Conservation (phyloP, 768 basidiomycete species). For the Tricholoma matsutake region DNA sequence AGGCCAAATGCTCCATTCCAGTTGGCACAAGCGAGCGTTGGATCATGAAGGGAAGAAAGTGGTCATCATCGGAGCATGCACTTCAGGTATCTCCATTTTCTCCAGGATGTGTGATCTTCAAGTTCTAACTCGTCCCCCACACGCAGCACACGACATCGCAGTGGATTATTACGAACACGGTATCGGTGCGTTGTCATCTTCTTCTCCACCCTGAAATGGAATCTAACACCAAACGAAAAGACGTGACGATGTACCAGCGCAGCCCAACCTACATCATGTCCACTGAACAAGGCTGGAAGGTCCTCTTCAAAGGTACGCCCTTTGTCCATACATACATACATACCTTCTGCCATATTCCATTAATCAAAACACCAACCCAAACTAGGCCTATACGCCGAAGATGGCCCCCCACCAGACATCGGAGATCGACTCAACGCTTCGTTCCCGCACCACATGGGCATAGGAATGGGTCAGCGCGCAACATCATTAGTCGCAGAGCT, state of each 20-base stretch:
- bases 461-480: slow-evolving; percentile 29
- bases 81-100: slow-evolving; percentile 36
- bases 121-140: neutral
- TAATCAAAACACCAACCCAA: neutral
- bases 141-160: slow-evolving; percentile 43
- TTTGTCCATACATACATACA: neutral
- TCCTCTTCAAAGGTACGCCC: slow-evolving; percentile 21
- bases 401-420: slow-evolving; percentile 44
- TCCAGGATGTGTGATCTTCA: neutral
- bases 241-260: slow-evolving; percentile 60
- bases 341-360: neutral
- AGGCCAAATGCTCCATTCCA: slow-evolving; percentile 61
- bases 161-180: slow-evolving; percentile 44
- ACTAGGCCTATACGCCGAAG: slow-evolving; percentile 43
- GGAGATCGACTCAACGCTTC: slow-evolving; percentile 49
- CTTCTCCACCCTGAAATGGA: neutral
- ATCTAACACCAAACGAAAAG: slow-evolving; percentile 23
- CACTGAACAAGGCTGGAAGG: slow-evolving; percentile 18
- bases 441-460: slow-evolving; percentile 36
- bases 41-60: slow-evolving; percentile 70
- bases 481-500: slow-evolving; percentile 44
- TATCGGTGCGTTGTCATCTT: slow-evolving; percentile 24
- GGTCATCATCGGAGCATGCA: slow-evolving; percentile 64
- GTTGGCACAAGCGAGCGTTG: slow-evolving; percentile 47
- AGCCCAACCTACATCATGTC: slow-evolving; percentile 33